phyloP scores from a whole-genome alignment of 305 asterid species.

The Nicotiana rustica region DNA sequence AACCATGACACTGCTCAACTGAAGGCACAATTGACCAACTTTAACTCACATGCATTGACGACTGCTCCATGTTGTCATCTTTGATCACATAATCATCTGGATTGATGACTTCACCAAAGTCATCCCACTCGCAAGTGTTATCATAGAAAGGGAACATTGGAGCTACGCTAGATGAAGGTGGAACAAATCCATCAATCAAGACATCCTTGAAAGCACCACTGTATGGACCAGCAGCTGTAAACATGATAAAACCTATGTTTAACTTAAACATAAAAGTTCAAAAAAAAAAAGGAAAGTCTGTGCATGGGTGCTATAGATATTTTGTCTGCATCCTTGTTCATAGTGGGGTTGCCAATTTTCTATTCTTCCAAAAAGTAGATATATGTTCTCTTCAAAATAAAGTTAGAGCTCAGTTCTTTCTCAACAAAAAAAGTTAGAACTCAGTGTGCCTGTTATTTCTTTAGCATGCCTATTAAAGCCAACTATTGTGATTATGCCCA shows the following conservation, averaged over 20 bases:
- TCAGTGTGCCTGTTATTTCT: not conserved
- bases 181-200: conserved; percentile 84
- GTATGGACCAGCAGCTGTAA: conserved; percentile 66
- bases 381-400: conserved; percentile 17
- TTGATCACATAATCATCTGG: conserved; percentile 87
- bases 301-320: not conserved
- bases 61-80: conserved; percentile 76
- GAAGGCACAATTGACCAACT: conserved; percentile 27
- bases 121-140: conserved; percentile 84
- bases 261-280: conserved; percentile 28
- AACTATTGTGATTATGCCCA: not conserved
- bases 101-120: conserved; percentile 93
- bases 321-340: not conserved
- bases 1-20: conserved; percentile 7
- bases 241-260: conserved; percentile 36
- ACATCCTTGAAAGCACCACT: conserved; percentile 83
- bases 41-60: conserved; percentile 64
- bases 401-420: not conserved
- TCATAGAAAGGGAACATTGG: conserved; percentile 95
- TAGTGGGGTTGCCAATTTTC: not conserved
- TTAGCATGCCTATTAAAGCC: not conserved
- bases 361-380: not conserved
- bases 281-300: not conserved
- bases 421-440: not conserved
- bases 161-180: conserved; percentile 73